These are phyloP conservation scores for Globisporangium radiosum DNA, from an alignment of 352 stramenopile genomes.

Conservation along the genomic window DNA sequence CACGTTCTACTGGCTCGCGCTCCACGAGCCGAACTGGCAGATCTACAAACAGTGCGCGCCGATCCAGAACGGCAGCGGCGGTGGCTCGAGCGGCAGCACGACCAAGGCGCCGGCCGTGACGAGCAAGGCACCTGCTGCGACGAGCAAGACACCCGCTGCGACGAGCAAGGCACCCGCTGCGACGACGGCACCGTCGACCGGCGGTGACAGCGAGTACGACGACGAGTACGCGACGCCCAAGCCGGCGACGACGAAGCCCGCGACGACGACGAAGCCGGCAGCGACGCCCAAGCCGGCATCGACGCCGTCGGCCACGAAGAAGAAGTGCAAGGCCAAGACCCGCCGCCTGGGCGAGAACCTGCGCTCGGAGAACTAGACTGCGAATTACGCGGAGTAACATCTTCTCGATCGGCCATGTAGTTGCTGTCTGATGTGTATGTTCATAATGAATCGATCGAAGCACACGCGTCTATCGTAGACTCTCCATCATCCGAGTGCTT, in stretches of 20 bases:
- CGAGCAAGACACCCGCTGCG: not conserved
- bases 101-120: not conserved
- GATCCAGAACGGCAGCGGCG: slow-evolving; percentile 4
- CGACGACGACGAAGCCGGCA: not conserved
- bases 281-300: not conserved
- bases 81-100: not conserved
- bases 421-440: too few relatives aligned
- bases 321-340: slow-evolving; percentile 9
- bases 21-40: slow-evolving; percentile 49
- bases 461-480: too few relatives aligned
- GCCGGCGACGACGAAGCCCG: not conserved
- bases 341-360: slow-evolving; percentile 5
- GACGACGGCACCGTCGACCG: not conserved
- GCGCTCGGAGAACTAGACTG: slow-evolving; percentile 3
- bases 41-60: slow-evolving; percentile 37
- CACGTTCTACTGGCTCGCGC: slow-evolving; percentile 54
- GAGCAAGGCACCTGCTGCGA: not conserved
- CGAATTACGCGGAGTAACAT: too few relatives aligned
- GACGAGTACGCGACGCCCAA: not conserved
- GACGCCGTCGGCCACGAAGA: slow-evolving; percentile 5
- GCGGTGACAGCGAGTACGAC: not conserved
- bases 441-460: too few relatives aligned
- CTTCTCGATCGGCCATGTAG: too few relatives aligned
- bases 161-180: not conserved
- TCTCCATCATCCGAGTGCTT: too few relatives aligned